phyloP scores from a whole-genome alignment of 306 rosid species.

The Ammopiptanthus mongolicus region DNA sequence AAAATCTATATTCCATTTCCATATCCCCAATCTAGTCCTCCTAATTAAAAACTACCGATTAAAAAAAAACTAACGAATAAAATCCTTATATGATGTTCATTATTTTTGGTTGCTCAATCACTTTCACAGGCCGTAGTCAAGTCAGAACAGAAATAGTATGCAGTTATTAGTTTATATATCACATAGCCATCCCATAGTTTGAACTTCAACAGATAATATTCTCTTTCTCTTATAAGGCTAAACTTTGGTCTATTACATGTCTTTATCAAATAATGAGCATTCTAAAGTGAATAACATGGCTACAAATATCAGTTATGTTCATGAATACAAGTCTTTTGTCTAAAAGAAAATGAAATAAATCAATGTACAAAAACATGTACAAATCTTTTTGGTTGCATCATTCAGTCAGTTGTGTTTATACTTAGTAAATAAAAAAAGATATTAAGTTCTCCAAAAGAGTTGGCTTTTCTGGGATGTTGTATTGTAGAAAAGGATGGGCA shows the following conservation, averaged over 20 bases:
- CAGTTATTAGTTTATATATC: no score
- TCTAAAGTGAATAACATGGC: constrained; percentile 5
- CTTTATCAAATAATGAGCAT: constrained; percentile 22
- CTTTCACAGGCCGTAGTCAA: no score
- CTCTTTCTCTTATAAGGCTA: constrained; percentile 22
- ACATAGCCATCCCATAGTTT: neutral
- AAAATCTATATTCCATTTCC: no score
- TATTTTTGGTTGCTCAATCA: no score
- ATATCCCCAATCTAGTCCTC: no score
- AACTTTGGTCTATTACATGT: constrained; percentile 22
- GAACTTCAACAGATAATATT: constrained; percentile 23
- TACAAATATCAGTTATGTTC: neutral
- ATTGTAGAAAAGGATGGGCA: constrained; percentile 41
- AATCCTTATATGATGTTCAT: no score
- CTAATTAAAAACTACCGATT: no score
- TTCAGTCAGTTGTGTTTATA: neutral
- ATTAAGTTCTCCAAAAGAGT: constrained; percentile 11
- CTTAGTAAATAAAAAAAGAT: constrained; percentile 14
- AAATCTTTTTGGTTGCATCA: constrained; percentile 5
- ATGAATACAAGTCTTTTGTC: neutral
- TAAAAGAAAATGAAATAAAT: neutral
- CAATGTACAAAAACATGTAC: neutral
- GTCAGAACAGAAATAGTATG: no score
- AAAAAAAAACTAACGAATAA: no score
- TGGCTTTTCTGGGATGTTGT: constrained; percentile 19